Conservation (phyloP, 2,329 filamentous ascomycete species). For the Claviceps paspali region DNA sequence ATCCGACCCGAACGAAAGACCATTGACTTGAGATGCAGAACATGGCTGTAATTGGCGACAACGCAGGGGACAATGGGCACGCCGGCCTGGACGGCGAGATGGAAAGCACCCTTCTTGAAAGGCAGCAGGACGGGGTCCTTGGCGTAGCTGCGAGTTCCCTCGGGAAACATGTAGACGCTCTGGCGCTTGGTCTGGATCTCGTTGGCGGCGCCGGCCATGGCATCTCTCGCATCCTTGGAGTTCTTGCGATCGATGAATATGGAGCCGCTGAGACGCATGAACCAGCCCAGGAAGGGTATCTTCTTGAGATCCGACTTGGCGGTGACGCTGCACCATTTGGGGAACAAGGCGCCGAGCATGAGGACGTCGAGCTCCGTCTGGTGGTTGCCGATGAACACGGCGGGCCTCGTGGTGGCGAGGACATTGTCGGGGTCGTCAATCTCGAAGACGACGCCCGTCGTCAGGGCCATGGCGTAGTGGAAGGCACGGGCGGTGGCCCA, state of each 20-base stretch:
- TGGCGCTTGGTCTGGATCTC: slow-evolving; percentile 61
- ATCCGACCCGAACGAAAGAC: slow-evolving; percentile 56
- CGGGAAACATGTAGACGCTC: slow-evolving; percentile 76
- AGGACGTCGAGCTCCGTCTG: slow-evolving; percentile 92
- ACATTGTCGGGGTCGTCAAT: slow-evolving; percentile 51
- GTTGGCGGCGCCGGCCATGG: slow-evolving; percentile 68
- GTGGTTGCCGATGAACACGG: slow-evolving; percentile 88
- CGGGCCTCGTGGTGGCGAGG: slow-evolving; percentile 55
- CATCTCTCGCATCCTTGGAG: slow-evolving; percentile 62
- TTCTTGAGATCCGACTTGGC: slow-evolving; percentile 74
- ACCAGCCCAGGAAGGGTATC: slow-evolving; percentile 83
- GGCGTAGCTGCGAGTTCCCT: slow-evolving; percentile 85
- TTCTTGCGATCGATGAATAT: slow-evolving; percentile 94
- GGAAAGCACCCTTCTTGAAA: slow-evolving; percentile 99
- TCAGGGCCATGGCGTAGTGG: slow-evolving; percentile 59
- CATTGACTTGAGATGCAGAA: slow-evolving; percentile 48
- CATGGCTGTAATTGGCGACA: slow-evolving; percentile 62
- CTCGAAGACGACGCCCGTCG: slow-evolving; percentile 65
- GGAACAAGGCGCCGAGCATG: slow-evolving; percentile 80
- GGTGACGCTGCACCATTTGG: slow-evolving; percentile 80
- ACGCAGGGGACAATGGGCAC: slow-evolving; percentile 85
- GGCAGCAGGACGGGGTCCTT: slow-evolving; percentile 67
- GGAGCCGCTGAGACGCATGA: slow-evolving; percentile 74
- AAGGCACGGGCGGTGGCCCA: slow-evolving; percentile 72
- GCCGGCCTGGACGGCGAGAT: slow-evolving; percentile 83